Base-by-base conservation (phyloP, 768 basidiomycete genomes). In the Heimioporus sp. region DNA sequence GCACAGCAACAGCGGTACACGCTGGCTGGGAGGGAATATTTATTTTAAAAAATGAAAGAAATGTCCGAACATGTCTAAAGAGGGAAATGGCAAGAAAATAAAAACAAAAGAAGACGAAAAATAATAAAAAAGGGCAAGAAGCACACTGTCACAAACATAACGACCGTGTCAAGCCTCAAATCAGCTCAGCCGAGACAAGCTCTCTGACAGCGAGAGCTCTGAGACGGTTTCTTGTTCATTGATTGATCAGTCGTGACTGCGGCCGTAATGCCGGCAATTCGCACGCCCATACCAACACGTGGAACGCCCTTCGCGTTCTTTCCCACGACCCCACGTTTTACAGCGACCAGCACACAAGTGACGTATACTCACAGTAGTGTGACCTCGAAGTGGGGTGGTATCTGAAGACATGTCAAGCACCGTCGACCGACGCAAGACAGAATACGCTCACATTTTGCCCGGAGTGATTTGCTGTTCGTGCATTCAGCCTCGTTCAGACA, bases 281-380 rank as follows among this genome's bases (percentile, higher is more conserved):
- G 52, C 64, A 51, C 48, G 52, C 43, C 48, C 50, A 35, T 48
- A 31, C 28, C 10, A 43, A 36, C 63, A 63, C 49, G 60, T 56
- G 57, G 49, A 40, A 34, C 62, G 62, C 48, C 41, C 4, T 35
- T 34, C 51, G 56, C 51, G 51, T 46, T 15, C 6, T 52, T 65
- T 74, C 72, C 60, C 72, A 73, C 72, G 72, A 59, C 63, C 63
- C 73, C 72, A 73, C 73, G 72, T 73, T 74, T 72, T 63, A 59
- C 73, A 61, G 57, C 53, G 72, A 63, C 62, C 46, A 69, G 49
- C 53, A 49, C 30, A 32, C 24, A 58, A 55, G 57, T 71, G 62
- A 65, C 61, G 69, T 69, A 64, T 56, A 68, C 67, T 68, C 60
- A 64, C 66, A 28, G 6, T 28, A 48, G 47, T 65, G 40, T 46